Base-by-base conservation (phyloP, 73 alveolate genomes). In the Tetrahymena elliotti region DNA sequence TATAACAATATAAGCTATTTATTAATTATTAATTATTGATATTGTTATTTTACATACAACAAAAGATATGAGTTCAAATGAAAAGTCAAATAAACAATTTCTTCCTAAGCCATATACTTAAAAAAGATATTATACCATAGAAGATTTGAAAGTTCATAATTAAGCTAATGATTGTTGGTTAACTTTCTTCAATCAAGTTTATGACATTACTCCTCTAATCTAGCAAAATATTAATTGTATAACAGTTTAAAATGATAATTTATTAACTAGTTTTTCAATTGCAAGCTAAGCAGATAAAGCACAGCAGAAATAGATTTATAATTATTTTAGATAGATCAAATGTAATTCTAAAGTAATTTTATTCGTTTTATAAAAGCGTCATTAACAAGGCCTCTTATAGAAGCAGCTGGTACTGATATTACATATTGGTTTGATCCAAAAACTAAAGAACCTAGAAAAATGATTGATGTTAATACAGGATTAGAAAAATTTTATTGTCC, bases 401-500 rank as follows among this genome's bases (percentile, higher is more conserved):
- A 97, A 53, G 98, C 98, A 83, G 99, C 99, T 33, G 99, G 99
- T 33, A 97, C 98, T n/a, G 99, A 99, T 94, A 98, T 99, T 84
- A 97, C 99, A 31, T 99, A 99, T 95, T 99, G 99, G 99, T 99
- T 99, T 94, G 99, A 99, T 96, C 98, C 97, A 54, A 96, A 96
- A 93, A 98, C 99, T 13, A 96, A 99, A 84, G 99, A 99, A 95
- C 99, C 98, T 38, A 98, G 97, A 96, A 95, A 38, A 68, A 68
- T 68, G 88, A 31, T 99, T 88, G 99, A 99, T 94, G 97, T 99
- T 24, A 98, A 97, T 34, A 99, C 99, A 34, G 98, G 99, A 40
- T 95, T 98, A 95, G 94, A 96, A 83, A 94, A 97, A 84, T 98
- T 94, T 97, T 99, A 97, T 95, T 98, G 99, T 95, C 99, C 99